Evolutionary conservation across 1,284 basidiomycete species (phyloP).

Genomic region (Coniophora puteana): DNA sequence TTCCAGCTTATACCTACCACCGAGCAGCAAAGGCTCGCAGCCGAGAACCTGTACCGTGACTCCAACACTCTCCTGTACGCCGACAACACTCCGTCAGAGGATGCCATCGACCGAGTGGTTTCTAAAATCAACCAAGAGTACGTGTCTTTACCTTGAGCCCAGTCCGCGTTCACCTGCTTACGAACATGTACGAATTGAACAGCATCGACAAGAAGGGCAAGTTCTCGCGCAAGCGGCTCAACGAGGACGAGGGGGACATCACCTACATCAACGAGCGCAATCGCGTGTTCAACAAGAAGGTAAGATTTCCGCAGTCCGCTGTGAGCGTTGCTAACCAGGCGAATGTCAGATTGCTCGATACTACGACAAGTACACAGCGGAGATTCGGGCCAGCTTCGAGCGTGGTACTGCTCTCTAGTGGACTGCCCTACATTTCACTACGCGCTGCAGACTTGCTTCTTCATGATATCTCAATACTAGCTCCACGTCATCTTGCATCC

Average conservation of each 20-base stretch:
- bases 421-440: slow-evolving; percentile 10
- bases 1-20: slow-evolving; percentile 48
- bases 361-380: slow-evolving; percentile 96
- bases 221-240: slow-evolving; percentile 82
- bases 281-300: slow-evolving; percentile 99
- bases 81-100: slow-evolving; percentile 91
- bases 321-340: background rate
- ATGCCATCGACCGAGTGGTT: slow-evolving; percentile 91
- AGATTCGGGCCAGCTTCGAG: slow-evolving; percentile 94
- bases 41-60: slow-evolving; percentile 84
- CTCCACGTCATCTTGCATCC: background rate
- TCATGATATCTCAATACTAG: background rate
- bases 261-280: slow-evolving; percentile 99
- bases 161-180: slow-evolving; percentile 7
- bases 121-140: slow-evolving; percentile 92
- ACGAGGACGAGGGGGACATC: slow-evolving; percentile 92
- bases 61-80: slow-evolving; percentile 90
- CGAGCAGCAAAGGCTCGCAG: slow-evolving; percentile 63
- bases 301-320: slow-evolving; percentile 23
- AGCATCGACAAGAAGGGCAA: slow-evolving; percentile 87
- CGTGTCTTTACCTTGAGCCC: slow-evolving; percentile 31
- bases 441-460: background rate
- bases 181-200: slow-evolving; percentile 4
- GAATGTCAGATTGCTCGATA: slow-evolving; percentile 82
- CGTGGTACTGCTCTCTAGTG: slow-evolving; percentile 91